Evolutionary conservation across 345 rosid genomes (phyloP).

Genomic region (Eutrema japonicum): DNA sequence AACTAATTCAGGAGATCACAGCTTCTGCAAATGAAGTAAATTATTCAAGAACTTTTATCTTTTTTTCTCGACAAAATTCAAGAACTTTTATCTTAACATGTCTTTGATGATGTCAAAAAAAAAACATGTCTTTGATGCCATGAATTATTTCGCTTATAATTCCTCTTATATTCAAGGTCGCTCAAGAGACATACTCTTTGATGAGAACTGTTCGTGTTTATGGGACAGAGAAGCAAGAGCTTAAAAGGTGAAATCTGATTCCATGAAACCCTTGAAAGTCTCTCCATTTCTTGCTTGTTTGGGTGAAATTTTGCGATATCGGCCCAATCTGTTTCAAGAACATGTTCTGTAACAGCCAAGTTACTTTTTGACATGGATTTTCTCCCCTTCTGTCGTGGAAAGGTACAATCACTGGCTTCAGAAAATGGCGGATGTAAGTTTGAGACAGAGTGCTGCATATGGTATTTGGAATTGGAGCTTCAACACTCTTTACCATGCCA

Average conservation of each 20-base stretch:
- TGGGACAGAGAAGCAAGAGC: conserved; percentile 88
- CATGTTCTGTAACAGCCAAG: conserved; percentile 28
- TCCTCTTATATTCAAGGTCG: conserved; percentile 59
- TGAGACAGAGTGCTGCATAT: conserved; percentile 97
- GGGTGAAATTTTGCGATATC: not conserved
- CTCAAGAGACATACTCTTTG: conserved; percentile 96
- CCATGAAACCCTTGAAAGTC: not conserved
- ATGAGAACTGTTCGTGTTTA: conserved; percentile 97
- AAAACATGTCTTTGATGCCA: conserved; percentile 24
- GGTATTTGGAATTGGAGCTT: conserved; percentile 92
- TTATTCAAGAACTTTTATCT: conserved; percentile 20
- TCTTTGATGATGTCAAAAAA: too few species aligned
- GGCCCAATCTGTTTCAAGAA: conserved; percentile 21
- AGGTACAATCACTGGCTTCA: conserved; percentile 86
- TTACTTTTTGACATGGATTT: conserved; percentile 33
- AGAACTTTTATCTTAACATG: conserved; percentile 20
- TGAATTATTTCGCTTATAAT: conserved; percentile 6
- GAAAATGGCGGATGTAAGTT: conserved; percentile 79
- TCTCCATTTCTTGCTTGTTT: conserved; percentile 16
- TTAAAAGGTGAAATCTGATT: conserved; percentile 57
- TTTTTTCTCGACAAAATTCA: not conserved
- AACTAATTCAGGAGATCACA: conserved; percentile 77
- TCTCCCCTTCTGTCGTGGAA: conserved; percentile 36
- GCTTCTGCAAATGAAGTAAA: conserved; percentile 94
- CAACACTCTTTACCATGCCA: conserved; percentile 89